Percentiles rank a stretch among this genome's conserved stretches.
phyloP scores from a whole-genome alignment of 1,139 yeast species.

The Hyphopichia khmerensis region DNA sequence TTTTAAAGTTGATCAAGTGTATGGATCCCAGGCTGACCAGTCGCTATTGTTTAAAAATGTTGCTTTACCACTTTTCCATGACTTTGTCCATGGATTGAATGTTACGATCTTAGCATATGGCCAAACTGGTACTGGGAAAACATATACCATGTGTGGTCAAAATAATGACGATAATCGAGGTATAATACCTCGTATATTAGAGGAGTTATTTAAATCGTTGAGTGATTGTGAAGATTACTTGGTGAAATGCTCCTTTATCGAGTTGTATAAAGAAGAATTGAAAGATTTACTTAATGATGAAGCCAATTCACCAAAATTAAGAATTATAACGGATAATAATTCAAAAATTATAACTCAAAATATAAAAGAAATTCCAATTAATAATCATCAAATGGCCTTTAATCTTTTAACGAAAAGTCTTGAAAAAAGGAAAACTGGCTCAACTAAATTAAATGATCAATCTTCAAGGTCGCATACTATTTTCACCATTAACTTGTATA shows the following conservation, averaged over 20 bases:
- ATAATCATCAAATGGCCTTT: constrained; percentile 55
- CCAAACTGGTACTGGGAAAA: constrained; percentile 88
- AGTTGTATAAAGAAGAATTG: constrained; percentile 71
- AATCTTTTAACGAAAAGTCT: constrained; percentile 54
- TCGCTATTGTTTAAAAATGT: constrained; percentile 53
- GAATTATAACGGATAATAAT: neutral
- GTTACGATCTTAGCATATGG: constrained; percentile 87
- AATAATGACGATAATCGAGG: constrained; percentile 44
- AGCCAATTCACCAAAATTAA: constrained; percentile 7
- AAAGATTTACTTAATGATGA: constrained; percentile 57
- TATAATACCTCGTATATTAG: constrained; percentile 64
- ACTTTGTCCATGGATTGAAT: constrained; percentile 67
- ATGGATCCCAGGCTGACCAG: constrained; percentile 73
- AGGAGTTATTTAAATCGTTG: constrained; percentile 51
- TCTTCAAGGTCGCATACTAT: constrained; percentile 76
- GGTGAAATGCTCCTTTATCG: constrained; percentile 70
- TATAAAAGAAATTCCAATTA: constrained; percentile 54
- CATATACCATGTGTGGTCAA: constrained; percentile 83
- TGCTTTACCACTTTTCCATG: constrained; percentile 64
- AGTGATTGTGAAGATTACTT: constrained; percentile 47
- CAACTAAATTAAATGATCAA: constrained; percentile 66
- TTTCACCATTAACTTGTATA: constrained; percentile 60
- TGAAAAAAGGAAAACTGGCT: constrained; percentile 59
- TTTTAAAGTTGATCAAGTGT: constrained; percentile 70
- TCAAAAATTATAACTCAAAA: constrained; percentile 48